Evolutionary conservation across 495 filamentous ascomycete species (phyloP).

Genomic region (Aspergillus asperescens): DNA sequence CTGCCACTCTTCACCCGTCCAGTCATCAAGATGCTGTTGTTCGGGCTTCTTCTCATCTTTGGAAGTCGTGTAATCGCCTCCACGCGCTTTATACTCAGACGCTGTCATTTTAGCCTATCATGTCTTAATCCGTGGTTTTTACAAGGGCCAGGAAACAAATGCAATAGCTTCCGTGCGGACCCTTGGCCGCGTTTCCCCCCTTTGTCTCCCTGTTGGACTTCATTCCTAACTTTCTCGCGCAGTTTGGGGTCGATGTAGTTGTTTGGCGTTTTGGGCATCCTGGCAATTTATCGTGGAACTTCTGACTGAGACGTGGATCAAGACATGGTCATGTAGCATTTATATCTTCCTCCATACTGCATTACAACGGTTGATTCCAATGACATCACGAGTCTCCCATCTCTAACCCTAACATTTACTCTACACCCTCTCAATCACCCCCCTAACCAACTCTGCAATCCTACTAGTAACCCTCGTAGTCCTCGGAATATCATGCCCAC

Average conservation of each 20-base stretch:
- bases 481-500: conserved; percentile 15
- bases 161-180: conserved; percentile 47
- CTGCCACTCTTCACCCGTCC: conserved; percentile 47
- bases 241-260: conserved; percentile 47
- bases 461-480: not conserved
- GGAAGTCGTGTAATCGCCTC: conserved; percentile 43
- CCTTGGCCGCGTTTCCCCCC: conserved; percentile 47
- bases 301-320: too few species aligned
- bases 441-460: conserved; percentile 4
- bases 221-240: conserved; percentile 44
- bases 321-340: too few species aligned
- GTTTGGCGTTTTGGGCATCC: conserved; percentile 34
- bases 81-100: conserved; percentile 46
- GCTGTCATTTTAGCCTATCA: conserved; percentile 47
- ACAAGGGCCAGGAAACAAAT: too few species aligned
- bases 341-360: too few species aligned
- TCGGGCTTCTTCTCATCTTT: conserved; percentile 37
- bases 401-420: not conserved
- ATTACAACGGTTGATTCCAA: not conserved
- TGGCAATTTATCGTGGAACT: too few species aligned
- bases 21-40: conserved; percentile 41
- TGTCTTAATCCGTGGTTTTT: too few species aligned
- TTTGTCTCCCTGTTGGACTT: conserved; percentile 43
- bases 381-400: not conserved
- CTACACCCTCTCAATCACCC: not conserved